Percentiles rank a stretch among this genome's conserved stretches.
Evolutionary conservation across 176 grass and related monocot genomes (phyloP).

Genomic region (Triticum dicoccoides): DNA sequence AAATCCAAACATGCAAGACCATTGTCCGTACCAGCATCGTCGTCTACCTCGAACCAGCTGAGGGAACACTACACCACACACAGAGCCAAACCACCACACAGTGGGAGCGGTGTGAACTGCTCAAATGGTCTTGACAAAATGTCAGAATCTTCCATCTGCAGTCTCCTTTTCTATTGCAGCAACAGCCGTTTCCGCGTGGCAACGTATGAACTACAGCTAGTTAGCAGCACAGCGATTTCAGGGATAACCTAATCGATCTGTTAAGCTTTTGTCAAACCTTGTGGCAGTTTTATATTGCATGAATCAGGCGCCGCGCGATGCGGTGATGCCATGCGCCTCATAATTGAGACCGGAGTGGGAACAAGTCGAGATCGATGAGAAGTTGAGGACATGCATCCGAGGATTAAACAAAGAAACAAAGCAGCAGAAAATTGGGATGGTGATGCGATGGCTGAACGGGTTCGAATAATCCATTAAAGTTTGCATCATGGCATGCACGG

Average conservation of each 20-base stretch:
- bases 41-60: not conserved
- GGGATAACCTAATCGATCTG: constrained; percentile 6
- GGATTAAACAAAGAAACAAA: constrained; percentile 19
- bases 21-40: not conserved
- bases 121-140: too few relatives aligned
- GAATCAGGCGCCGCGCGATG: not conserved
- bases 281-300: not conserved
- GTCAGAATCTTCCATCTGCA: not conserved
- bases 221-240: not conserved
- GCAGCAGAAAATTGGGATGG: not conserved
- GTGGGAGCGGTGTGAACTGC: not conserved
- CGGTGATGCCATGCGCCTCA: constrained; percentile 15
- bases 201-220: not conserved
- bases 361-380: constrained; percentile 20
- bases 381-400: not conserved
- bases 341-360: constrained; percentile 38
- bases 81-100: not conserved
- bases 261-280: constrained; percentile 34
- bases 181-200: constrained; percentile 42
- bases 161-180: constrained; percentile 23
- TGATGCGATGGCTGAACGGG: constrained; percentile 26
- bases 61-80: not conserved
- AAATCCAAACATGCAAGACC: not conserved
- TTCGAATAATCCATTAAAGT: not conserved
- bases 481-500: not conserved